Base-by-base conservation (phyloP, 2,329 filamentous ascomycete species). In the Bertia moriformis region DNA sequence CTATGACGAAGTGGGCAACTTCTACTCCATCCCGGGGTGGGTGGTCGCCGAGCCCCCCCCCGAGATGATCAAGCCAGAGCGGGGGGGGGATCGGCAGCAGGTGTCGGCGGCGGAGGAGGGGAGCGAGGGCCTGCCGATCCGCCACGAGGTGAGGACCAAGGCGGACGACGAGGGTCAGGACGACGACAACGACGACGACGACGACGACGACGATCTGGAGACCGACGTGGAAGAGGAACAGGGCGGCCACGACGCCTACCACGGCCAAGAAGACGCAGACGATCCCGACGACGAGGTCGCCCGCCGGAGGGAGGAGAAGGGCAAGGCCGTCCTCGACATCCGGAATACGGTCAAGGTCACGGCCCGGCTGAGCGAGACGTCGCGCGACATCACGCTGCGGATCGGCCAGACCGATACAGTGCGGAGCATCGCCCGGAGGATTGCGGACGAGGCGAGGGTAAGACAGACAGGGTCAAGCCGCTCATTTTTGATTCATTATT, bases 1-100 rank as follows among this genome's bases (percentile, higher is more conserved):
- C 14, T 89, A 86, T 49, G 83, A 88, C 52, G 60, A 73, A 27
- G 63, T 77, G 38, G 83, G 83, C 1, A 78, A 74, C 42, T 70
- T 79, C 42, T 88, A 88, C 51, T 61, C 71, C 4, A 53, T 88
- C 7, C 77, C 81, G 0, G 71, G 78, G 51, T 74, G 74, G 55
- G 68, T 85, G 38, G 74, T 85, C 5, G 69, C 70, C 39, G 78
- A 86, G 48, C 83, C 83, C 1, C 22, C 22, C 57, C 58, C 27
- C 82, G 80, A 46, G 50, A 78, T 12, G 51, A 48, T 13, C 48
- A 49, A 18, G 53, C 48, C 13, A 44, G 44, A 14, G 36, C 39
- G 27, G 47, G 43, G 19, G 45, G 46, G 27, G 45, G n/a, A n/a
- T n/a, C n/a, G n/a, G n/a, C n/a, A n/a, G n/a, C 19, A 38, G 19